Evolutionary conservation across 306 rosid species (phyloP).

Genomic region (Glycine soja): DNA sequence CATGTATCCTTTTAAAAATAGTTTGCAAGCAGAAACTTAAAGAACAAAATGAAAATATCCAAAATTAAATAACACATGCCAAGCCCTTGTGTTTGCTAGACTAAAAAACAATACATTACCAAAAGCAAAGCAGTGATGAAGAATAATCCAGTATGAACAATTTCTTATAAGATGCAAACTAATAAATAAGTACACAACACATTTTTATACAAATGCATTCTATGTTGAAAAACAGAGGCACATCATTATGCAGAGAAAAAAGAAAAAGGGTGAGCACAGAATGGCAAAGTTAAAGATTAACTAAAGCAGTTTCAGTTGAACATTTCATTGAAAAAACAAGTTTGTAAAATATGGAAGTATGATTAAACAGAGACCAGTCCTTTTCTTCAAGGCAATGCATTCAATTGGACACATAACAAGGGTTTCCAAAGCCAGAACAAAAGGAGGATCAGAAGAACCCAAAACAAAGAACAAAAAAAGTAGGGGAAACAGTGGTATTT

Average conservation of each 20-base stretch:
- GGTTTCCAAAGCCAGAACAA: slow-evolving; percentile 3
- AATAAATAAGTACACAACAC: not conserved
- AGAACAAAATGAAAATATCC: slow-evolving; percentile 23
- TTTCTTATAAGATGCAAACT: slow-evolving; percentile 1
- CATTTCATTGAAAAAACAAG: not conserved
- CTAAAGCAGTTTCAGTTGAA: not conserved
- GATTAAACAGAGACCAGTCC: not conserved
- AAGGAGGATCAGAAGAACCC: slow-evolving; percentile 6
- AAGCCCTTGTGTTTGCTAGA: slow-evolving; percentile 18
- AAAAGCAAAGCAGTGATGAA: slow-evolving; percentile 27
- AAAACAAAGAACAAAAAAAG: slow-evolving; percentile 8
- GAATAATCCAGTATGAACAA: slow-evolving; percentile 22
- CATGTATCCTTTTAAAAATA: not conserved
- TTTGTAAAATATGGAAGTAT: not conserved
- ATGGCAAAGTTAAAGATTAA: not conserved
- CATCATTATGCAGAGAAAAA: not conserved
- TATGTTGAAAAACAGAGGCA: slow-evolving; percentile 5
- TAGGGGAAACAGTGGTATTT: not conserved
- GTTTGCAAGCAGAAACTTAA: not conserved
- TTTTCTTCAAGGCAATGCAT: slow-evolving; percentile 14
- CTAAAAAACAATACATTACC: not conserved
- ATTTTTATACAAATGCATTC: slow-evolving; percentile 10
- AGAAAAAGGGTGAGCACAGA: not conserved
- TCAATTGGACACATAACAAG: slow-evolving; percentile 2
- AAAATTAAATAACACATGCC: not conserved